Evolutionary conservation across 2,329 filamentous ascomycete genomes (phyloP).

Genomic region (Fusarium sp.): DNA sequence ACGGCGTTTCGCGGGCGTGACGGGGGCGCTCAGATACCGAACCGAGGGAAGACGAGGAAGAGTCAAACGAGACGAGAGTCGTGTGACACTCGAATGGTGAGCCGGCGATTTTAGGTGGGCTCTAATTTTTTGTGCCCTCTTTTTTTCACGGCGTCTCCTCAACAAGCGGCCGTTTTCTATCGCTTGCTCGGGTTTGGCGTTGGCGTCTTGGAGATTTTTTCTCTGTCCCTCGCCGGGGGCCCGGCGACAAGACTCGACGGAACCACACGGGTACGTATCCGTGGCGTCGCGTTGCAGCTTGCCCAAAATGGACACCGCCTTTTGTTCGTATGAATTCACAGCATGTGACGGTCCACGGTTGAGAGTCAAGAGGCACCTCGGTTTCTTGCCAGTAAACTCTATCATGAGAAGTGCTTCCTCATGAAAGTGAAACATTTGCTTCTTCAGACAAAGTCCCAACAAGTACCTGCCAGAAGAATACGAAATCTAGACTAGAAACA

Average conservation of each 20-base stretch:
- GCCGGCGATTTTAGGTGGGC: slow-evolving; percentile 15
- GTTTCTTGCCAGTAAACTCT: slow-evolving; percentile 5
- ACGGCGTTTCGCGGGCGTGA: slow-evolving; percentile 19
- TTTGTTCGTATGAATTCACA: slow-evolving; percentile 18
- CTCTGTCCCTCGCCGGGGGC: slow-evolving; percentile 1
- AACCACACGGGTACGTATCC: slow-evolving; percentile 36
- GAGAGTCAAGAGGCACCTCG: slow-evolving; percentile 29
- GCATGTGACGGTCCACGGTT: slow-evolving; percentile 39
- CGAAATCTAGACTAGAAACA: slow-evolving; percentile 30
- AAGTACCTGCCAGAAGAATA: neutral
- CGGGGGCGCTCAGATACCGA: slow-evolving; percentile 26
- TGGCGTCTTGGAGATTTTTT: slow-evolving; percentile 40
- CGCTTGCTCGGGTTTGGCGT: slow-evolving; percentile 35
- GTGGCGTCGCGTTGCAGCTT: slow-evolving; percentile 30
- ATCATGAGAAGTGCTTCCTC: neutral
- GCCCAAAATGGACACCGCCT: slow-evolving; percentile 37
- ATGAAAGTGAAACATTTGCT: neutral
- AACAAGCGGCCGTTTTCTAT: slow-evolving; percentile 22
- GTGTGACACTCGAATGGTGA: slow-evolving; percentile 43
- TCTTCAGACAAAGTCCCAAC: neutral
- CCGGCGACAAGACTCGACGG: slow-evolving; percentile 11
- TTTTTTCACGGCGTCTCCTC: neutral
- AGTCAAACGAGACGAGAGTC: slow-evolving; percentile 29
- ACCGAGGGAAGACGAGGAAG: neutral
- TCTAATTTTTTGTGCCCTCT: slow-evolving; percentile 24